Evolutionary conservation across 2,329 filamentous ascomycete genomes (phyloP).

Genomic region (Microcyclospora tardicrescens): DNA sequence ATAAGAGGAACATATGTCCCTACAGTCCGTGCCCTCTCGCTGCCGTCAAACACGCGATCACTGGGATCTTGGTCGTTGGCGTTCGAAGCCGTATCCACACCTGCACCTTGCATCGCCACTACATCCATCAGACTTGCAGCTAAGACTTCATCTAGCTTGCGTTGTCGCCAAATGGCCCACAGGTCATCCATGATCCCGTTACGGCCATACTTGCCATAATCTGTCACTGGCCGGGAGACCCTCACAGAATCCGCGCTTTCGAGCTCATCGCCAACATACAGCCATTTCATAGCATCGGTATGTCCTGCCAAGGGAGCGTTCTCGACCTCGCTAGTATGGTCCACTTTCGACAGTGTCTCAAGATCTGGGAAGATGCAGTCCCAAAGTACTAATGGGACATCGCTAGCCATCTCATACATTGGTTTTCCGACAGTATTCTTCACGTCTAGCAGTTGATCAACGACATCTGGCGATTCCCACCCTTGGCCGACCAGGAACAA

Average conservation of each 20-base stretch:
- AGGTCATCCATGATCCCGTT: constrained; percentile 58
- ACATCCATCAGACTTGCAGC: constrained; percentile 60
- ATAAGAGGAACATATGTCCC: constrained; percentile 47
- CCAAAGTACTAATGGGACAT: constrained; percentile 86
- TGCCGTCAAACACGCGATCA: constrained; percentile 46
- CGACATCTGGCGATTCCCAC: constrained; percentile 60
- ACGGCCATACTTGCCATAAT: constrained; percentile 49
- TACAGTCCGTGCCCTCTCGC: constrained; percentile 38
- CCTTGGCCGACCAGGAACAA: constrained; percentile 89
- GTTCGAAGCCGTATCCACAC: background rate
- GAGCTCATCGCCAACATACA: constrained; percentile 58
- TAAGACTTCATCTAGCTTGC: constrained; percentile 83
- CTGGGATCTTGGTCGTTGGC: constrained; percentile 19
- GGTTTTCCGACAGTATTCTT: constrained; percentile 60
- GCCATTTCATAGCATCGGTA: constrained; percentile 59
- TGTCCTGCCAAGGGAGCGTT: constrained; percentile 27
- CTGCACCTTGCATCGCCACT: constrained; percentile 24
- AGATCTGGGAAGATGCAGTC: constrained; percentile 71
- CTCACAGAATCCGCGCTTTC: constrained; percentile 18
- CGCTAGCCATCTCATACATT: constrained; percentile 79
- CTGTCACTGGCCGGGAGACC: constrained; percentile 6
- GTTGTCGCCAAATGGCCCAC: constrained; percentile 71
- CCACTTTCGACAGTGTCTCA: constrained; percentile 27
- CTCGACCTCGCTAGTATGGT: constrained; percentile 17
- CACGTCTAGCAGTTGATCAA: constrained; percentile 64